Conservation (phyloP, 1,284 basidiomycete genomes). For the Leucoagaricus sp. region DNA sequence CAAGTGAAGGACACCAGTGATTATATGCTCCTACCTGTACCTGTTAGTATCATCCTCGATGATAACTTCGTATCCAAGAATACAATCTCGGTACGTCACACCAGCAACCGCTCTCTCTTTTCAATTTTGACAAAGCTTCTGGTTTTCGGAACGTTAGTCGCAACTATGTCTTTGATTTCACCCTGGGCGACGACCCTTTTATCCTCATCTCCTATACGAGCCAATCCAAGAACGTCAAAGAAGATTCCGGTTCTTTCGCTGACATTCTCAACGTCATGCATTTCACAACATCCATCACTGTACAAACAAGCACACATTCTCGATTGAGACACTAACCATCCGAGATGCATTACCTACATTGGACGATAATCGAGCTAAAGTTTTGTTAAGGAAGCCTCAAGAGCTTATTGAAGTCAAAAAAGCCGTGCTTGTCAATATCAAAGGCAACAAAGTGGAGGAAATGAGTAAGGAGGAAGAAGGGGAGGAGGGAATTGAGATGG, state of each 20-base stretch:
- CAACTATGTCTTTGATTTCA: slow-evolving; percentile 52
- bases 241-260: slow-evolving; percentile 40
- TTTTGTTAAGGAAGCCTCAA: slow-evolving; percentile 47
- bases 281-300: slow-evolving; percentile 42
- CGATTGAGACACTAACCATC: slow-evolving; percentile 43
- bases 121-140: too few species aligned
- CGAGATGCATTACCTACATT: neutral
- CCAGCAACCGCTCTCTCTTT: neutral
- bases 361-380: slow-evolving; percentile 14
- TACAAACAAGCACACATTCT: slow-evolving; percentile 52
- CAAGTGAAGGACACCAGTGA: slow-evolving; percentile 53
- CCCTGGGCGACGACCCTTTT: slow-evolving; percentile 53
- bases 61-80: slow-evolving; percentile 52
- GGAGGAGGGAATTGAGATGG: neutral
- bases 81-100: slow-evolving; percentile 41
- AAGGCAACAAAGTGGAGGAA: neutral
- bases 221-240: slow-evolving; percentile 34
- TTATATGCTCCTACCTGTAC: slow-evolving; percentile 51
- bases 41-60: slow-evolving; percentile 51
- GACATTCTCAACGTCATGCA: slow-evolving; percentile 45
- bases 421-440: slow-evolving; percentile 36
- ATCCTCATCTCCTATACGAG: slow-evolving; percentile 50
- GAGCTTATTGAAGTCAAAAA: slow-evolving; percentile 47
- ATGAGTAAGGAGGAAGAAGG: neutral
- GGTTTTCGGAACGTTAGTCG: slow-evolving; percentile 44